phyloP scores from a whole-genome alignment of 2,329 filamentous ascomycete species.

The Neofusicoccum parvum region DNA sequence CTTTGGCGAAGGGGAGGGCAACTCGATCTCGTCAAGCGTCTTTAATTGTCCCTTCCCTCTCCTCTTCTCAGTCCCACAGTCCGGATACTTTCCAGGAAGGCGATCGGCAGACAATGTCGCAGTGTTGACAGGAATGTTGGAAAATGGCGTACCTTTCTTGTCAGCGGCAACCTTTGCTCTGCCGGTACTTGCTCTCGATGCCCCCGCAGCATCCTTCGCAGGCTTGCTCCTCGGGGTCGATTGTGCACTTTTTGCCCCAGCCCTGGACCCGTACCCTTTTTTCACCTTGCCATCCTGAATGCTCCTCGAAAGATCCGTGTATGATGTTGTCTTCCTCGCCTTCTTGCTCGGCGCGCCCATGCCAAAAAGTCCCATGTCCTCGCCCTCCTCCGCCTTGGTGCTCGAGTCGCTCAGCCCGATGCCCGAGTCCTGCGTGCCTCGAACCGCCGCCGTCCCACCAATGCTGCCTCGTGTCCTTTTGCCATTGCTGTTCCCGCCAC shows the following conservation, averaged over 20 bases:
- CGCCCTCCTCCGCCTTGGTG: not conserved
- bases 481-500: not conserved
- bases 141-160: slow-evolving; percentile 14
- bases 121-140: not conserved
- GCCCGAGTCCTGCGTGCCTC: not conserved
- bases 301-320: not conserved
- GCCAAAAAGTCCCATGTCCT: not conserved
- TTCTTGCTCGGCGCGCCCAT: not conserved
- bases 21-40: not conserved
- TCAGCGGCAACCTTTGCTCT: not conserved
- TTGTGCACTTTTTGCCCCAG: not conserved
- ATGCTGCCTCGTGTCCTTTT: not conserved
- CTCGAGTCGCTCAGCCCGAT: not conserved
- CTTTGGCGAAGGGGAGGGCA: not conserved
- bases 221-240: not conserved
- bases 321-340: not conserved
- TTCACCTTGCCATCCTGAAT: not conserved
- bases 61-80: not conserved
- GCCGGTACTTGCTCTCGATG: not conserved
- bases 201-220: not conserved
- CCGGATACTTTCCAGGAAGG: not conserved
- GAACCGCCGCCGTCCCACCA: not conserved
- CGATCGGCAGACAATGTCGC: not conserved
- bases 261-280: not conserved
- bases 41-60: not conserved